A percentile compares a stretch with the other conserved stretches of the same genome.
Evolutionary conservation across 1,284 basidiomycete species (phyloP).

Genomic region (Trametes pubescens): DNA sequence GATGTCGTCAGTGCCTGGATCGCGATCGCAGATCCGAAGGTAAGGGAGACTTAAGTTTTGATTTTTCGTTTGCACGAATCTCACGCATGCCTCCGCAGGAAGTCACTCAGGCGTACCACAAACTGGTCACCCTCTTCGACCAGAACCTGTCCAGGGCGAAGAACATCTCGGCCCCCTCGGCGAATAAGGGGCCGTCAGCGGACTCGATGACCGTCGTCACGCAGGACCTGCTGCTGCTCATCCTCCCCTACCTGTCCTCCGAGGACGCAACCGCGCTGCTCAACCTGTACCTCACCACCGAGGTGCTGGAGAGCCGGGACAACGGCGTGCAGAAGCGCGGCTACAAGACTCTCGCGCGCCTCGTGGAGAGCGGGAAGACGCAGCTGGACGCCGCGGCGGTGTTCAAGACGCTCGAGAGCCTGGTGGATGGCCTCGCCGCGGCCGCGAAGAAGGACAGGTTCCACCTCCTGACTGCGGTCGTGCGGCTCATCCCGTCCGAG

Average conservation of each 20-base stretch:
- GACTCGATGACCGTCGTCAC: constrained; percentile 77
- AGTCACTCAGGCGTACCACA: constrained; percentile 81
- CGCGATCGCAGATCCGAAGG: constrained; percentile 78
- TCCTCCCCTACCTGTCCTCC: constrained; percentile 80
- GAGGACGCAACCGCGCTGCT: constrained; percentile 72
- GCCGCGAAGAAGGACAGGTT: constrained; percentile 97
- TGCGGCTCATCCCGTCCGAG: constrained; percentile 74
- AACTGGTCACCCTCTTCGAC: constrained; percentile 82
- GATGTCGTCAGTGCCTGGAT: constrained; percentile 92
- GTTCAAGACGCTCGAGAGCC: constrained; percentile 70
- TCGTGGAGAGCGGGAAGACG: constrained; percentile 71
- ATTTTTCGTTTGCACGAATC: neutral
- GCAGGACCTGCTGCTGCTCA: constrained; percentile 89
- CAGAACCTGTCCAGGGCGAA: constrained; percentile 64
- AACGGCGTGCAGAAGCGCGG: constrained; percentile 95
- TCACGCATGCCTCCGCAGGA: constrained; percentile 54
- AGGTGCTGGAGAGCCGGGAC: constrained; percentile 77
- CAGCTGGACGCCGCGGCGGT: constrained; percentile 62
- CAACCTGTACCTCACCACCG: constrained; percentile 62
- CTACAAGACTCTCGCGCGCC: constrained; percentile 86
- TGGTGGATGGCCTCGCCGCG: constrained; percentile 72
- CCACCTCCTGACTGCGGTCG: constrained; percentile 77
- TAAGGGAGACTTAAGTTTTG: constrained; percentile 46
- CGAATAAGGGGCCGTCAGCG: constrained; percentile 48
- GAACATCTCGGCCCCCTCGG: constrained; percentile 38